Conservation (phyloP, 176 grass and related monocot genomes). For the Hsuehochloa calcarea region DNA sequence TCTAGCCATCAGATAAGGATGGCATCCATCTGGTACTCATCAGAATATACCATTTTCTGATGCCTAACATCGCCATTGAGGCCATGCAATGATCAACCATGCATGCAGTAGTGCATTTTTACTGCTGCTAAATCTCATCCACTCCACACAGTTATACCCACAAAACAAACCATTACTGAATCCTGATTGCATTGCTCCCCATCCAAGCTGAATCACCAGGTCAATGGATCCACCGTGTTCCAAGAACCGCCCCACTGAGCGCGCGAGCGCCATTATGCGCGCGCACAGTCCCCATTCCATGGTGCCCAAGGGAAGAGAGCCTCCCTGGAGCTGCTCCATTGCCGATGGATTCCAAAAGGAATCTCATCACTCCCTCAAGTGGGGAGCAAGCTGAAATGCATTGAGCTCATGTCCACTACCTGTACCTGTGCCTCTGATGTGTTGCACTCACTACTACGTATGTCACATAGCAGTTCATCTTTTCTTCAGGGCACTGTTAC, state of each 20-base stretch:
- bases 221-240: constrained; percentile 10
- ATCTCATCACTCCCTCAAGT: constrained; percentile 40
- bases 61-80: constrained; percentile 40
- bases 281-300: neutral
- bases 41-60: constrained; percentile 30
- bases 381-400: constrained; percentile 58
- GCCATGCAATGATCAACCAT: constrained; percentile 22
- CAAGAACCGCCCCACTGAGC: neutral
- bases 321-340: neutral
- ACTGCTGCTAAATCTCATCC: constrained; percentile 28
- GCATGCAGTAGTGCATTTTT: constrained; percentile 33
- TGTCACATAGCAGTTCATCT: constrained; percentile 29
- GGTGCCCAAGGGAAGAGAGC: constrained; percentile 2
- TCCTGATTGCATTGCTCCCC: neutral
- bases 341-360: constrained; percentile 28
- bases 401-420: constrained; percentile 42
- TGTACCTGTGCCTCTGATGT: constrained; percentile 16
- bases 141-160: constrained; percentile 30
- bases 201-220: constrained; percentile 35
- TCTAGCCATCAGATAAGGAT: constrained; percentile 20
- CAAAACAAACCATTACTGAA: neutral
- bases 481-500: constrained; percentile 38
- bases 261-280: neutral
- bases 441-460: constrained; percentile 40
- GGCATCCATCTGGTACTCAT: constrained; percentile 11